Evolutionary conservation across 345 rosid species (phyloP).

Genomic region (Orychophragmus violaceus): DNA sequence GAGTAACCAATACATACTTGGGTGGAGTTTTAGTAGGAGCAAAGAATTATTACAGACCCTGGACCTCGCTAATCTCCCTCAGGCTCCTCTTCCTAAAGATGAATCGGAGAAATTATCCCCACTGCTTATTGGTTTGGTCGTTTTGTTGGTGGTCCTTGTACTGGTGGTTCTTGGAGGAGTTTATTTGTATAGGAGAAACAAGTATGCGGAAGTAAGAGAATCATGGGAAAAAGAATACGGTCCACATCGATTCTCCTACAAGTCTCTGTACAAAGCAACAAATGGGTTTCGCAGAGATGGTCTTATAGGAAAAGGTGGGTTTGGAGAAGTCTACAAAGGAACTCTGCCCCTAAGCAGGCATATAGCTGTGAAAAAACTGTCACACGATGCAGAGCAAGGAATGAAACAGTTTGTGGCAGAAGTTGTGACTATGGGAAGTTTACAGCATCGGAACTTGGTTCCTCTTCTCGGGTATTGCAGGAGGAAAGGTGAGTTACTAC

Average conservation of each 20-base stretch:
- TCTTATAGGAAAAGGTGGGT: conserved; percentile 38
- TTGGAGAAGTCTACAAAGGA: conserved; percentile 45
- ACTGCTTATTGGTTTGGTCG: conserved; percentile 8
- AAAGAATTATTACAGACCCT: conserved; percentile 24
- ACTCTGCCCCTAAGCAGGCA: conserved; percentile 11
- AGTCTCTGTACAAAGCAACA: conserved; percentile 36
- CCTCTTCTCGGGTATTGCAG: conserved; percentile 40
- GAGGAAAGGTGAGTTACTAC: conserved; percentile 33
- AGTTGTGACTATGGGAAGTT: conserved; percentile 37
- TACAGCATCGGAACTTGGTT: conserved; percentile 44
- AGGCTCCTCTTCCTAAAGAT: conserved; percentile 34
- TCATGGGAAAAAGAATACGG: conserved; percentile 37
- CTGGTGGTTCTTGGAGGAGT: conserved; percentile 3
- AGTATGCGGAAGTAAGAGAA: conserved; percentile 35
- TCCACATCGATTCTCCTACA: conserved; percentile 19
- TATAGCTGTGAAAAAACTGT: conserved; percentile 46
- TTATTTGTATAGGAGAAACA: conserved; percentile 23
- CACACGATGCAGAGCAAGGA: conserved; percentile 35
- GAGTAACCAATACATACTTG: conserved; percentile 42
- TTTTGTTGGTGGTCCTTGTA: conserved; percentile 6
- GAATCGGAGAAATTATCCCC: conserved; percentile 10
- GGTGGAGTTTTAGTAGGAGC: conserved; percentile 59
- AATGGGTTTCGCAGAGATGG: conserved; percentile 39
- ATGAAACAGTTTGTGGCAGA: conserved; percentile 47
- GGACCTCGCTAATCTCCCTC: conserved; percentile 41